These are phyloP conservation scores for Sugiyamaella sp. DNA, from an alignment of 1,139 yeast genomes.

Conservation along the genomic window DNA sequence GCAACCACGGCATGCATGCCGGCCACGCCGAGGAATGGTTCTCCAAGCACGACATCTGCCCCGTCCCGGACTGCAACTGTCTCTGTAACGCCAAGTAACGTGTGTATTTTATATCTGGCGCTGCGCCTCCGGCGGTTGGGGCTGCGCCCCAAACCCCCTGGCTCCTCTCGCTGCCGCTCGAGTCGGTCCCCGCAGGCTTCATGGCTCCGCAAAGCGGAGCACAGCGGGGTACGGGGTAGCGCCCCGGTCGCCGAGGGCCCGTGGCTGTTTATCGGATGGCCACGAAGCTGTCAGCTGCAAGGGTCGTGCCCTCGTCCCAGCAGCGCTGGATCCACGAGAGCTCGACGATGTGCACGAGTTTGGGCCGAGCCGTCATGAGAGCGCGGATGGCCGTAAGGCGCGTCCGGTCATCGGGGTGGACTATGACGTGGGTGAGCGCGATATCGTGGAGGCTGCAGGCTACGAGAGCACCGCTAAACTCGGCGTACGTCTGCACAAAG, in stretches of 20 bases:
- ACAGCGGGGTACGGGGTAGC: neutral
- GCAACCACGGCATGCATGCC: conserved; percentile 94
- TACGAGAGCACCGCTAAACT: conserved; percentile 24
- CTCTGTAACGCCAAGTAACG: conserved; percentile 55
- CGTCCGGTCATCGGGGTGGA: conserved; percentile 18
- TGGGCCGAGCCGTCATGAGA: conserved; percentile 17
- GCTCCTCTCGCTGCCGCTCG: no score
- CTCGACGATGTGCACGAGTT: conserved; percentile 30
- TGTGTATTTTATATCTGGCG: neutral
- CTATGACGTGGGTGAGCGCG: conserved; percentile 18
- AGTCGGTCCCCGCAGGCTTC: no score
- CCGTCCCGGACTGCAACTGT: conserved; percentile 92
- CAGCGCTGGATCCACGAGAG: conserved; percentile 35
- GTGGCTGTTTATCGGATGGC: neutral
- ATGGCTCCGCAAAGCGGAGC: no score
- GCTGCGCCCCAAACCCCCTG: no score
- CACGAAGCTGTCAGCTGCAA: conserved; percentile 29
- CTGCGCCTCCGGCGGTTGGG: no score
- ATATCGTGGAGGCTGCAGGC: conserved; percentile 18
- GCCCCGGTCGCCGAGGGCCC: neutral
- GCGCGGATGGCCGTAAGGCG: conserved; percentile 20
- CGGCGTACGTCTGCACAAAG: conserved; percentile 12
- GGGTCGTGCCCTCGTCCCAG: conserved; percentile 34
- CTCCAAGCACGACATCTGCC: conserved; percentile 80
- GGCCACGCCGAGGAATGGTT: conserved; percentile 98